Base-by-base conservation (phyloP, 345 rosid genomes). In the Hibiscus tridactylites region DNA sequence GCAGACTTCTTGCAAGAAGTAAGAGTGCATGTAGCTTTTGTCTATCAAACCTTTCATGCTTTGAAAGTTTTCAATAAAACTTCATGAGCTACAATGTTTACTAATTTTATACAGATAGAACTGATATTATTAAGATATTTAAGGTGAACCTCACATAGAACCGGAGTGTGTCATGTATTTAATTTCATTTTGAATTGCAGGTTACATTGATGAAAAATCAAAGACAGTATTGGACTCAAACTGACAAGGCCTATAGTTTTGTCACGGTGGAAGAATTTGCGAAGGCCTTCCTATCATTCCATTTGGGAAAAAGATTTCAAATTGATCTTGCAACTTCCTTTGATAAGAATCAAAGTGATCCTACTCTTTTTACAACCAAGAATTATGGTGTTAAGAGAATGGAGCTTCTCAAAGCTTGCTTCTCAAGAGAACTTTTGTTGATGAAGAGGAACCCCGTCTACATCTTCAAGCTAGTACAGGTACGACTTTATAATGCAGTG, bases 1-100 rank as follows among this genome's bases (percentile, higher is more conserved):
- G 92, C 97, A 26, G 97, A 92, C 73, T 92, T 87, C 81, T 82
- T 92, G 68, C 97, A 90, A 71, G 97, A 92, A 78, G 94, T 92
- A 83, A 63, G 87, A 56, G 39, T 21, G 39, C 52, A 35, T 9
- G 33, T 44, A 31, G 28, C 60, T 71, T 24, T 58, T 24, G 5
- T 16, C 9, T 16, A 12, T 39, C 16, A 42, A 62, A 37, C 29
- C 29, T 64, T 5, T 35, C 47, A 9, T 37, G 28, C 47, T n/a
- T 64, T 37, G 11, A 33, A 61, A 33, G 0, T 6, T 61, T 61
- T 33, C 12, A 61, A 1, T 6, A 9, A 64, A 11, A 19, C 4
- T 10, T 39, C 31, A 16, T 10, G 17, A 17, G 50, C 50, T 64
- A 37, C 46, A 17, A 10, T 64, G 68, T 64, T 64, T 19, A 17